Evolutionary conservation across 179 eudicot species (phyloP).

Genomic region (Pouteria campechiana): DNA sequence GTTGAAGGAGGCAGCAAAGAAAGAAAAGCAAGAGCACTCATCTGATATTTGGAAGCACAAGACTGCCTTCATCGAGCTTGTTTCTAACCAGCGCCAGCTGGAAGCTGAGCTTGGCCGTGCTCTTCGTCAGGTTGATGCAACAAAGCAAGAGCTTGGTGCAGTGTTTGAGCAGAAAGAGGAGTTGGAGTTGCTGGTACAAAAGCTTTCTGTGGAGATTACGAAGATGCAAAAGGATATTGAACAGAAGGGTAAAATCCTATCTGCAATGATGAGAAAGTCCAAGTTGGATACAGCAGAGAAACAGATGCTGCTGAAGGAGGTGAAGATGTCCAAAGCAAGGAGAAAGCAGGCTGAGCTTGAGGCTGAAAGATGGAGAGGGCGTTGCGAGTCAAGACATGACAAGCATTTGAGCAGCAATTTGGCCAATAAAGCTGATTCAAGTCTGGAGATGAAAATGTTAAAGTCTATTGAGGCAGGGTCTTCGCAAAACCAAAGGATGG

Average conservation of each 20-base stretch:
- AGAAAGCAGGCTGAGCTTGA: slow-evolving; percentile 47
- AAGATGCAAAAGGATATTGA: slow-evolving; percentile 52
- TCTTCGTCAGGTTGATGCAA: slow-evolving; percentile 53
- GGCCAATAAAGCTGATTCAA: too few relatives aligned
- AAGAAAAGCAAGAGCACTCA: slow-evolving; percentile 47
- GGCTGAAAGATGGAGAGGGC: slow-evolving; percentile 28
- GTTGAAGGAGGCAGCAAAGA: slow-evolving; percentile 41
- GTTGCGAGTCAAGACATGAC: slow-evolving; percentile 36
- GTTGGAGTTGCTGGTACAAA: slow-evolving; percentile 45
- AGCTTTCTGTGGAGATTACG: slow-evolving; percentile 50
- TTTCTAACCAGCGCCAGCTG: slow-evolving; percentile 81
- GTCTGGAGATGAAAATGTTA: slow-evolving; percentile 16
- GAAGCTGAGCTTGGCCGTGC: slow-evolving; percentile 86
- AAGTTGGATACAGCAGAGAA: slow-evolving; percentile 51
- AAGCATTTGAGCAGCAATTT: too few relatives aligned
- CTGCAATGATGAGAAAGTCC: slow-evolving; percentile 69
- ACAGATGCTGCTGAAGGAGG: slow-evolving; percentile 53
- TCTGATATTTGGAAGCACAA: slow-evolving; percentile 62
- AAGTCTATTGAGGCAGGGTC: slow-evolving; percentile 9
- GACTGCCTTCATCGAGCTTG: slow-evolving; percentile 82
- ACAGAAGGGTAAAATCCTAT: slow-evolving; percentile 68
- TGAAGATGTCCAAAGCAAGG: slow-evolving; percentile 41
- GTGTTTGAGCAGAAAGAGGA: slow-evolving; percentile 69
- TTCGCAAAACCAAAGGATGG: slow-evolving; percentile 8
- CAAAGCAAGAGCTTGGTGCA: slow-evolving; percentile 49